Evolutionary conservation across 306 rosid genomes (phyloP).

Genomic region (Astragalus membranaceus): DNA sequence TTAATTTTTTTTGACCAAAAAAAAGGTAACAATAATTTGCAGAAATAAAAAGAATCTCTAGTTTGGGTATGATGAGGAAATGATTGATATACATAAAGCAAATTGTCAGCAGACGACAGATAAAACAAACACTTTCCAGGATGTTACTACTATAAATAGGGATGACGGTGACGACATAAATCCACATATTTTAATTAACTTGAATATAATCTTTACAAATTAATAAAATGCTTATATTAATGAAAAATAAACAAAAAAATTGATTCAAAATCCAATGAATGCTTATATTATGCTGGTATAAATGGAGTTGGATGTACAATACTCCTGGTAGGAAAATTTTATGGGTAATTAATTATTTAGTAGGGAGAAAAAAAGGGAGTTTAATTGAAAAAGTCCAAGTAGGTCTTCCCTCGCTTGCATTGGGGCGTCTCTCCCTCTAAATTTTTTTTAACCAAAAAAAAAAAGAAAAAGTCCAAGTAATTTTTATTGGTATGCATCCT

Average conservation of each 20-base stretch:
- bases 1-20: too few relatives aligned
- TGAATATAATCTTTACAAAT: neutral
- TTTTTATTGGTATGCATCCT: neutral
- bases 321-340: too few relatives aligned
- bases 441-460: too few relatives aligned
- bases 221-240: neutral
- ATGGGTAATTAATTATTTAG: too few relatives aligned
- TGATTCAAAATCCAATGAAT: too few relatives aligned
- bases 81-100: slow-evolving; percentile 21
- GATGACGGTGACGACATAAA: neutral
- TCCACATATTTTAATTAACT: neutral
- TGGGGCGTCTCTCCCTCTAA: too few relatives aligned
- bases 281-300: neutral
- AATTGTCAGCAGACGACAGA: slow-evolving; percentile 26
- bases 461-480: too few relatives aligned
- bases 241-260: neutral
- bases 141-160: neutral
- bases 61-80: neutral
- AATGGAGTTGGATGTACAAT: neutral
- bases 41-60: neutral
- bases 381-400: too few relatives aligned
- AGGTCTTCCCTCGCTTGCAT: too few relatives aligned
- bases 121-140: slow-evolving; percentile 24
- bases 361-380: too few relatives aligned
- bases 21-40: neutral